Conservation (phyloP, 148 eudicot genomes). For the Nepenthes mirabilis region DNA sequence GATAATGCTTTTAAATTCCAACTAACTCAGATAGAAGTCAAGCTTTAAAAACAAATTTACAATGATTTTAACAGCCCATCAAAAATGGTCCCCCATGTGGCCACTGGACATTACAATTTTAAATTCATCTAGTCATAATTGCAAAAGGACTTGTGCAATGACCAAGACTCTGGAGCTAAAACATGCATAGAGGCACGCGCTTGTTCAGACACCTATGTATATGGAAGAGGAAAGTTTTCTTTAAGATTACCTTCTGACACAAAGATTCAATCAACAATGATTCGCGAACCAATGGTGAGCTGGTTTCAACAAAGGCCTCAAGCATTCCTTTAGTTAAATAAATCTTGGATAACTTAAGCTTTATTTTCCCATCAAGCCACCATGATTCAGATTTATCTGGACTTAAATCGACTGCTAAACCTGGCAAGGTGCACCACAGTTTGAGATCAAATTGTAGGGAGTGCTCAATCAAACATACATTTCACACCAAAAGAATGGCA, state of each 20-base stretch:
- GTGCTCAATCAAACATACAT: neutral
- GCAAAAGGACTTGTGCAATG: neutral
- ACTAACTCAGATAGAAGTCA: no score
- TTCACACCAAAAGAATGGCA: neutral
- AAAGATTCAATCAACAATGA: constrained; percentile 42
- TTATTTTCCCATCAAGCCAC: constrained; percentile 75
- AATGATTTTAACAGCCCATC: no score
- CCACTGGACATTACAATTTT: no score
- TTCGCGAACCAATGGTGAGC: constrained; percentile 59
- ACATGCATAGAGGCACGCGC: neutral
- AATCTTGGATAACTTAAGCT: constrained; percentile 60
- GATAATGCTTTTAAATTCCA: no score
- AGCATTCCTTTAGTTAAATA: constrained; percentile 50
- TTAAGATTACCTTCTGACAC: constrained; percentile 45
- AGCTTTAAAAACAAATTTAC: no score
- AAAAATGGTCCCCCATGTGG: no score
- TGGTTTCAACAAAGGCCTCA: constrained; percentile 56
- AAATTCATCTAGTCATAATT: no score
- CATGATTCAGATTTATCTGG: constrained; percentile 36
- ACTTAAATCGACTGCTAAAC: constrained; percentile 13
- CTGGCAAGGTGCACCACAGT: constrained; percentile 13
- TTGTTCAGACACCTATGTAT: neutral
- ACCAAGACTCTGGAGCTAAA: neutral
- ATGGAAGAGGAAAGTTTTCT: neutral
- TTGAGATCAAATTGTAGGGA: neutral